Evolutionary conservation across 495 filamentous ascomycete species (phyloP).

Genomic region (Pseudevernia furfuracea): DNA sequence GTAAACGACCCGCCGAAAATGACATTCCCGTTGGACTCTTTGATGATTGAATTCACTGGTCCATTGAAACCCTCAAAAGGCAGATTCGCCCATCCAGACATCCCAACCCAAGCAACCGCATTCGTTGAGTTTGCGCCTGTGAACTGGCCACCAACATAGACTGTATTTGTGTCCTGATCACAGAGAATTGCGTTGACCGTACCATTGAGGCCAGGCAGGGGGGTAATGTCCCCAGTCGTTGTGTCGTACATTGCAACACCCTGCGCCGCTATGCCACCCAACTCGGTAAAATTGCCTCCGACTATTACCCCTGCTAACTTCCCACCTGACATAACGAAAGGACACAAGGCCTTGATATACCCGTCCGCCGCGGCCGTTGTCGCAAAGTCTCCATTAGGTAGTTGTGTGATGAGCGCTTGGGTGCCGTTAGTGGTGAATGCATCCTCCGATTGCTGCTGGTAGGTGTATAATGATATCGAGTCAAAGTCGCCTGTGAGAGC

Average conservation of each 20-base stretch:
- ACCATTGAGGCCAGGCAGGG: conserved; percentile 71
- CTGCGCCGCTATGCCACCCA: conserved; percentile 64
- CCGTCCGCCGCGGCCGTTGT: conserved; percentile 68
- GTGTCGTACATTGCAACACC: conserved; percentile 78
- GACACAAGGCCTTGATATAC: conserved; percentile 78
- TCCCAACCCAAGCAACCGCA: conserved; percentile 73
- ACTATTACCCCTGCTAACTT: conserved; percentile 67
- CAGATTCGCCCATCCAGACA: conserved; percentile 71
- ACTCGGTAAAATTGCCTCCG: conserved; percentile 93
- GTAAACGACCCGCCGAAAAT: conserved; percentile 91
- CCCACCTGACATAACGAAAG: conserved; percentile 62
- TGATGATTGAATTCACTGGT: conserved; percentile 77
- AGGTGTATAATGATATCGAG: conserved; percentile 84
- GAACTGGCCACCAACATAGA: conserved; percentile 89
- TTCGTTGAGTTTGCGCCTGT: conserved; percentile 72
- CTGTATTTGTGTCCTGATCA: conserved; percentile 70
- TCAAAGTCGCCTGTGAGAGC: conserved; percentile 86
- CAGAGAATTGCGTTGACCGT: conserved; percentile 75
- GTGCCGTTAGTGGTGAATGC: conserved; percentile 63
- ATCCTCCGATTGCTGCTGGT: conserved; percentile 66
- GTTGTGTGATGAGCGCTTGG: conserved; percentile 68
- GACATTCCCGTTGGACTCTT: conserved; percentile 70
- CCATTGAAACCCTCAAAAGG: conserved; percentile 93
- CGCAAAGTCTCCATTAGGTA: conserved; percentile 80
- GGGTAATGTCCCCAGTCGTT: conserved; percentile 53